Percentiles rank a stretch among this genome's conserved stretches.
These are phyloP conservation scores for Grifola frondosa DNA, from an alignment of 1,284 basidiomycete species.

Conservation along the genomic window DNA sequence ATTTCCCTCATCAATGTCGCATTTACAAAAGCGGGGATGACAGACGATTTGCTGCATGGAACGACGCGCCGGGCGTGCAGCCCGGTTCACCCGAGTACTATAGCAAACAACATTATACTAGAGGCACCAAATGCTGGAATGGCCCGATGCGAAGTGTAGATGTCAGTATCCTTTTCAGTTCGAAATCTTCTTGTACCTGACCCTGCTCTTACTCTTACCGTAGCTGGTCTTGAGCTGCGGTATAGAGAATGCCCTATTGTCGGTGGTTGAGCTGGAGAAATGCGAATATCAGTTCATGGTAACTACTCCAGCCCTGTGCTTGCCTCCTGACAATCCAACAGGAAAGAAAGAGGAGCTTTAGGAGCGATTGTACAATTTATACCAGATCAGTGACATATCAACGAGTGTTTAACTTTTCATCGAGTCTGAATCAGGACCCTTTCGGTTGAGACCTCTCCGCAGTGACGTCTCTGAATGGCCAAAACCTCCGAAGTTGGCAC, in stretches of 20 bases:
- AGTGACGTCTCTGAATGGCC: too few relatives aligned
- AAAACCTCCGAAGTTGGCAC: too few relatives aligned
- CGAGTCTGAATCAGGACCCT: too few relatives aligned
- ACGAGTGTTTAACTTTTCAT: neutral
- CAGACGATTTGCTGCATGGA: conserved; percentile 80
- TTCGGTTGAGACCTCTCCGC: too few relatives aligned
- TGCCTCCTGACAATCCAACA: conserved; percentile 51
- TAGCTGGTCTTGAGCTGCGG: conserved; percentile 86
- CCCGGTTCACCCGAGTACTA: conserved; percentile 76
- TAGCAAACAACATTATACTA: conserved; percentile 76
- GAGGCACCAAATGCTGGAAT: conserved; percentile 95
- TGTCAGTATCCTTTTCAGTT: conserved; percentile 17
- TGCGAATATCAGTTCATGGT: conserved; percentile 93
- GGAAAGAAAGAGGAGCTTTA: conserved; percentile 55
- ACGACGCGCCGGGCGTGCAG: conserved; percentile 51
- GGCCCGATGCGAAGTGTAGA: conserved; percentile 85
- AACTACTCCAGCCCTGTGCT: conserved; percentile 88
- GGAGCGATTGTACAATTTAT: neutral
- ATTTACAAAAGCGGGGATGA: conserved; percentile 2
- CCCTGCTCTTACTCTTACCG: neutral
- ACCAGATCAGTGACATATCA: neutral
- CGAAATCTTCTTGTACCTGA: neutral
- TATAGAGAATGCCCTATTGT: conserved; percentile 79
- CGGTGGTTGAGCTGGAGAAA: conserved; percentile 91
- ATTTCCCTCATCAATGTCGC: neutral